Evolutionary conservation across 108 stramenopile species (phyloP).

Genomic region (Nitzschia palea): DNA sequence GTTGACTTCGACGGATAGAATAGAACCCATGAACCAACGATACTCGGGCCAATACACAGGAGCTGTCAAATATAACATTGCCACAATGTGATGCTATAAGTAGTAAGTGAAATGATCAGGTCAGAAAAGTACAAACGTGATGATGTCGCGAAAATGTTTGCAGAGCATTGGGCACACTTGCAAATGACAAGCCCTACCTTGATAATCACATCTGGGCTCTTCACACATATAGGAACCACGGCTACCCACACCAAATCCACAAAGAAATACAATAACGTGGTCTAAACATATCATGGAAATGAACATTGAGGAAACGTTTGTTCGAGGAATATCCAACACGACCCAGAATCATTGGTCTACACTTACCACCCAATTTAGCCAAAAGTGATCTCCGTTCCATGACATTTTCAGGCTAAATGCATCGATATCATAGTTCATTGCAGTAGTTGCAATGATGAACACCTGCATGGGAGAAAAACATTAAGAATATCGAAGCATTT

Average conservation of each 20-base stretch:
- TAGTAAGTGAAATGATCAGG: background rate
- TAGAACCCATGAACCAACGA: conserved; percentile 82
- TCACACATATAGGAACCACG: conserved; percentile 63
- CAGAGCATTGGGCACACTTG: conserved; percentile 23
- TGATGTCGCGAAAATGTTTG: conserved; percentile 21
- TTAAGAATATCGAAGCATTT: too few species aligned
- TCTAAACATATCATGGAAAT: background rate
- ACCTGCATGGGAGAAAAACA: conserved; percentile 22
- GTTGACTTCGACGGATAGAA: conserved; percentile 81
- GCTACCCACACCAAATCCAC: conserved; percentile 74
- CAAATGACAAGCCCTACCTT: conserved; percentile 1
- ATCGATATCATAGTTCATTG: conserved; percentile 25
- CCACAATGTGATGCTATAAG: conserved; percentile 76
- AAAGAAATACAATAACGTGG: conserved; percentile 67
- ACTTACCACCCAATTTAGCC: conserved; percentile 40
- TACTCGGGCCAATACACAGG: conserved; percentile 52
- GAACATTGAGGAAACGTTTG: too few species aligned
- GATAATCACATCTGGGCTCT: conserved; percentile 65
- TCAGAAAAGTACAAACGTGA: background rate
- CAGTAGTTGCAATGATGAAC: conserved; percentile 21
- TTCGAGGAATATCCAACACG: too few species aligned
- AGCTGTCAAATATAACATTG: conserved; percentile 65
- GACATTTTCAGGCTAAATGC: background rate
- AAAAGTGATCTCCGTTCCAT: conserved; percentile 37
- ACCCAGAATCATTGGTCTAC: background rate